These are phyloP conservation scores for Styphnolobium japonicum DNA, from an alignment of 306 rosid genomes.

Conservation along the genomic window DNA sequence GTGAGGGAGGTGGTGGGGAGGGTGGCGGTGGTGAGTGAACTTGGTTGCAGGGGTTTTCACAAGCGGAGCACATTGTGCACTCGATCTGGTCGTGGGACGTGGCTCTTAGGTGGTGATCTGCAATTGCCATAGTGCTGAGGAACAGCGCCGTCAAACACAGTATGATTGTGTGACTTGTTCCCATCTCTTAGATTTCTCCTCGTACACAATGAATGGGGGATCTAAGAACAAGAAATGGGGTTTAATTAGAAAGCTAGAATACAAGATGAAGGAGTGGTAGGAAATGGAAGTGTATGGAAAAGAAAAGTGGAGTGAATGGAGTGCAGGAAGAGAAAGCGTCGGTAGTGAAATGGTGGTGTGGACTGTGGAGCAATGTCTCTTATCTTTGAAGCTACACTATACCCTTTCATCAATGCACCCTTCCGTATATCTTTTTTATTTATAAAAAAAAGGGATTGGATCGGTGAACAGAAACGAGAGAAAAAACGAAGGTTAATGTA, in stretches of 20 bases:
- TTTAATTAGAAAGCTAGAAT: background rate
- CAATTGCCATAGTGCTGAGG: conserved; percentile 7
- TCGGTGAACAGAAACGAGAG: background rate
- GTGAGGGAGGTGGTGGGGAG: conserved; percentile 24
- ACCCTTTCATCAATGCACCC: background rate
- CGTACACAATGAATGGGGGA: background rate
- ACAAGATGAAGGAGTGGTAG: background rate
- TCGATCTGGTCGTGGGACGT: conserved; percentile 68
- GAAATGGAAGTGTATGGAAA: background rate
- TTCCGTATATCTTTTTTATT: background rate
- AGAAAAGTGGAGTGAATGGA: background rate
- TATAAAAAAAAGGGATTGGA: background rate
- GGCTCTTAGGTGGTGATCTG: conserved; percentile 16
- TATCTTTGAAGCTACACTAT: conserved; percentile 15
- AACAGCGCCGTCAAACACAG: background rate
- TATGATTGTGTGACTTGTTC: background rate
- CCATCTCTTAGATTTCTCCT: too few species aligned
- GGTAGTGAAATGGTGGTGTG: background rate
- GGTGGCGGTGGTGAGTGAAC: conserved; percentile 59
- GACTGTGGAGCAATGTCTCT: background rate
- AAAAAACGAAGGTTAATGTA: background rate
- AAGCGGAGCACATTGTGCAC: conserved; percentile 90
- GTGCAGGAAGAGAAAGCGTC: background rate
- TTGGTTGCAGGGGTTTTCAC: conserved; percentile 73
- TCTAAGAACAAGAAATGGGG: background rate